Base-by-base conservation (phyloP, 2,329 filamentous ascomycete genomes). In the Pseudocercospora crystallina region DNA sequence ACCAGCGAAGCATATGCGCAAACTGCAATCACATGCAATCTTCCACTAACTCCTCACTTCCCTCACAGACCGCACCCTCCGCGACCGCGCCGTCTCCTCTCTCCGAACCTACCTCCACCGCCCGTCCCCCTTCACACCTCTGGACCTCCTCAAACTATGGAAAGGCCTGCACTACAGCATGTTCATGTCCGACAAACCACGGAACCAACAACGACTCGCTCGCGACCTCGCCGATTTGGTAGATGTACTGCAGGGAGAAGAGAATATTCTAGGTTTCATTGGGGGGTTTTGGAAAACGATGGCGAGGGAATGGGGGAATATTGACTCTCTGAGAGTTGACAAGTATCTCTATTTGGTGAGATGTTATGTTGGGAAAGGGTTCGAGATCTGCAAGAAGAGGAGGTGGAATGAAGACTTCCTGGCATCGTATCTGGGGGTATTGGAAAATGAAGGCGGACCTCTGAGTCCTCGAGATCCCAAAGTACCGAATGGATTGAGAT, bases 181-280 rank as follows among this genome's bases (percentile, higher is more conserved):
- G 74, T 96, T 90, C 86, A 94, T 96, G 85, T 90, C 86, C 70
- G 91, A 96, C 77, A 88, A 90, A 41, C 86, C 90, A 9, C 74
- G 85, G n/a, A 85, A 88, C 2, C 92, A 96, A 76, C 90, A 96
- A 76, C 81, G 81, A 37, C 86, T 97, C 39, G 87, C 88, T 61
- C 74, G 79, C 59, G 85, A 91, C 56, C 85, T 97, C 48, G 87
- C 90, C 37, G 80, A 73, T 1, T 82, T 96, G 42, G 70, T 87
- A 38, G 77, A 80, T 56, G 73, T 78, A 15, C 74, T 92, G 26
- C 20, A 26, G 7, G 65, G 60, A 2, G 40, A 45, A 12, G 51
- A 60, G 37, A 68, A 71, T 45, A 65, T 71, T 17, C 44, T 77
- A 1, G 69, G 69, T 8, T 79, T 77, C 62, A 49, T 77, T 14